phyloP scores from a whole-genome alignment of 1,139 yeast species.

The Pichia kudriavzevii region DNA sequence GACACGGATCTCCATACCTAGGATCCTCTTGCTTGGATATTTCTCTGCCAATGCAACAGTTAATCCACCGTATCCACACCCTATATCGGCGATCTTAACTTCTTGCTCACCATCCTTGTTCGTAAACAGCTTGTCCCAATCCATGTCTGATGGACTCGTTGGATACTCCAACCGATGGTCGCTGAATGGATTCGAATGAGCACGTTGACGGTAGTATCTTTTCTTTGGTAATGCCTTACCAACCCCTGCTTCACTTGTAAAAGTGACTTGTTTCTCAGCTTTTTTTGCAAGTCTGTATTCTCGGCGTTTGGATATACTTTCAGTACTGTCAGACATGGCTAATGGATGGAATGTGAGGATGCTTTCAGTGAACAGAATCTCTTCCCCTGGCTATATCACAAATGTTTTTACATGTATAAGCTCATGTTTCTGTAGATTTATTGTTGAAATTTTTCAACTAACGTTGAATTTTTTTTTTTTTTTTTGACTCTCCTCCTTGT shows the following conservation, averaged over 20 bases:
- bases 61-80: constrained; percentile 97
- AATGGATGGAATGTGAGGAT: too few relatives aligned
- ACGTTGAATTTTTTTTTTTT: too few relatives aligned
- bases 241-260: constrained; percentile 21
- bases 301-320: constrained; percentile 23
- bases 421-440: too few relatives aligned
- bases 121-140: constrained; percentile 79
- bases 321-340: too few relatives aligned
- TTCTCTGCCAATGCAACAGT: constrained; percentile 71
- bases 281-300: constrained; percentile 27
- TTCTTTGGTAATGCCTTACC: constrained; percentile 58
- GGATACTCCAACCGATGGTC: constrained; percentile 94
- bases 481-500: too few relatives aligned
- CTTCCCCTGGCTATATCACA: too few relatives aligned
- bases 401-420: too few relatives aligned
- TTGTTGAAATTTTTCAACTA: too few relatives aligned
- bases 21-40: constrained; percentile 63
- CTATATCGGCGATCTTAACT: constrained; percentile 92
- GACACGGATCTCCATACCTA: constrained; percentile 96
- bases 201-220: constrained; percentile 89
- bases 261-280: constrained; percentile 25
- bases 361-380: too few relatives aligned
- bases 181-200: constrained; percentile 95
- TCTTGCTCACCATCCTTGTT: constrained; percentile 32
- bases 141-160: constrained; percentile 68